phyloP scores from a whole-genome alignment of 2,329 filamentous ascomycete genomes.

The Penicillium sp. region DNA sequence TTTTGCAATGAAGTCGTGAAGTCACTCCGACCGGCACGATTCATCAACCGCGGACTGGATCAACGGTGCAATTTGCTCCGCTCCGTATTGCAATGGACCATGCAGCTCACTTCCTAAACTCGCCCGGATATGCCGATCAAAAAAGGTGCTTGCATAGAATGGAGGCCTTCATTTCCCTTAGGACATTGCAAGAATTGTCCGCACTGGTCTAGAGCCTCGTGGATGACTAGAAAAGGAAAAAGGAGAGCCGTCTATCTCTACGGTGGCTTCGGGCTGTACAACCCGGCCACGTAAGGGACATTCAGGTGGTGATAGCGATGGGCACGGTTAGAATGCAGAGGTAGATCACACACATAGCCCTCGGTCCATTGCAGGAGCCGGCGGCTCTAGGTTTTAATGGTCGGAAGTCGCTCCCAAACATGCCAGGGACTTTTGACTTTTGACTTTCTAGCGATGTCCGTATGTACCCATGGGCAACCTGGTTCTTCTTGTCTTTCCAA shows the following conservation, averaged over 20 bases:
- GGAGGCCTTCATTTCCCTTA: neutral
- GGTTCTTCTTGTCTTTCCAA: neutral
- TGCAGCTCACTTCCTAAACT: conserved; percentile 6
- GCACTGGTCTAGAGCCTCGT: neutral
- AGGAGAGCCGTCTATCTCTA: neutral
- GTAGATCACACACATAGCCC: conserved; percentile 15
- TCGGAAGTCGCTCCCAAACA: conserved; percentile 6
- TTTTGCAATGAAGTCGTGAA: conserved; percentile 8
- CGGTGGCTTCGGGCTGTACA: conserved; percentile 10
- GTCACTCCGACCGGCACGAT: conserved; percentile 5
- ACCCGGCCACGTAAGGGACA: conserved; percentile 17
- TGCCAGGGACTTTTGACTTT: conserved; percentile 16
- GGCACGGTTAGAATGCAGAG: conserved; percentile 13
- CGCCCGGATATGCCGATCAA: neutral
- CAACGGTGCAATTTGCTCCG: neutral
- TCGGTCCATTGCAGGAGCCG: conserved; percentile 2
- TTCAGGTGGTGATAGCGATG: conserved; percentile 13
- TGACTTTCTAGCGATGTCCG: neutral
- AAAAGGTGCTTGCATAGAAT: neutral
- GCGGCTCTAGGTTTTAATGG: conserved; percentile 1
- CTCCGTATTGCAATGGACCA: neutral
- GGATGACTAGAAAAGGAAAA: conserved; percentile 4
- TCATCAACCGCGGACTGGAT: conserved; percentile 3
- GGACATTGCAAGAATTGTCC: neutral
- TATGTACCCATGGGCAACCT: neutral